Percentiles rank a stretch among this genome's conserved stretches.
These are phyloP conservation scores for Lachnellula hyalina DNA, from an alignment of 2,329 filamentous ascomycete species.

Conservation along the genomic window DNA sequence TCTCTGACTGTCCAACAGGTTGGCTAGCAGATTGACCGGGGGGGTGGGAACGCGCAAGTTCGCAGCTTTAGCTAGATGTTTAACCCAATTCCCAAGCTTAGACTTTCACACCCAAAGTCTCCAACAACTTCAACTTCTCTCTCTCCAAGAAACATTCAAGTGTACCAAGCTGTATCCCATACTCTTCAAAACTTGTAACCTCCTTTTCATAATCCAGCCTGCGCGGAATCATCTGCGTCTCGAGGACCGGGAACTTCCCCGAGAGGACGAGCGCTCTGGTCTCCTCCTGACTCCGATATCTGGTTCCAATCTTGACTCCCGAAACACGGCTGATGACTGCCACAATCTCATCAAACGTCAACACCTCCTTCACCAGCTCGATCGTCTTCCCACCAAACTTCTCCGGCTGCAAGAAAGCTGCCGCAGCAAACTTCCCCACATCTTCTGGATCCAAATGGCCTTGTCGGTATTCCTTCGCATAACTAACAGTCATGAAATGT, in stretches of 20 bases:
- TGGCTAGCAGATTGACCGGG: too few relatives aligned
- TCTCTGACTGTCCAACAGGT: too few relatives aligned
- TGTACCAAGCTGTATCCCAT: neutral
- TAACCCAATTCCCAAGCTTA: too few relatives aligned
- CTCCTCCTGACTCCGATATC: neutral
- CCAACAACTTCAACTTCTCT: neutral
- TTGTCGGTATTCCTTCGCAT: neutral
- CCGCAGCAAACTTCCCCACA: conserved; percentile 14
- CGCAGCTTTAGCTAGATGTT: too few relatives aligned
- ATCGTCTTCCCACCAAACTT: conserved; percentile 5
- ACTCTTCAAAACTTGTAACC: neutral
- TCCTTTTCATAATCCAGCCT: neutral
- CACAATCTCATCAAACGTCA: conserved; percentile 15
- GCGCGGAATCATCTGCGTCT: neutral
- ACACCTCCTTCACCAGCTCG: neutral
- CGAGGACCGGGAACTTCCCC: neutral
- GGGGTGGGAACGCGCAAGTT: too few relatives aligned
- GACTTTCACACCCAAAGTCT: neutral
- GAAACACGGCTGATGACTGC: conserved; percentile 28
- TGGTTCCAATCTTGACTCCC: conserved; percentile 24
- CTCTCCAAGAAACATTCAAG: neutral
- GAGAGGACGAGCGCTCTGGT: neutral
- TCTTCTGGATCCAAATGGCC: conserved; percentile 7
- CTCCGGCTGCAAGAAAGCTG: conserved; percentile 13
- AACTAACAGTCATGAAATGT: neutral